Evolutionary conservation across 371 early-diverging fungal species (phyloP).

Genomic region (Sanchytrium tribonematis): DNA sequence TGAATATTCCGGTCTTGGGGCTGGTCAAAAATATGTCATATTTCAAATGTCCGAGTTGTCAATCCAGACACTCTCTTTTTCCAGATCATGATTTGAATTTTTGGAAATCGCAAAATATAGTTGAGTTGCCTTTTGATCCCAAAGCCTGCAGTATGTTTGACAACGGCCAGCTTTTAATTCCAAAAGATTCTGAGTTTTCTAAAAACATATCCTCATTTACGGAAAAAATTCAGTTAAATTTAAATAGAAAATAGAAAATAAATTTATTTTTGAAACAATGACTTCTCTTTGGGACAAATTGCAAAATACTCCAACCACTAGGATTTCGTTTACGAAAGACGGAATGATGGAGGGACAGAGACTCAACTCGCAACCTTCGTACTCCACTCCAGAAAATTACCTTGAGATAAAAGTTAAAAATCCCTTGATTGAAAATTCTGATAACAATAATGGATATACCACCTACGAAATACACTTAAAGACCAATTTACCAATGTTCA

Average conservation of each 20-base stretch:
- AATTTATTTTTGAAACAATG: too few relatives aligned
- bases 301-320: not conserved
- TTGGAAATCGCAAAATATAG: not conserved
- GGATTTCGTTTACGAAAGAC: not conserved
- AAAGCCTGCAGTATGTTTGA: not conserved
- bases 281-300: not conserved
- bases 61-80: constrained; percentile 21
- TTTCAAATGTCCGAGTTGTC: constrained; percentile 51
- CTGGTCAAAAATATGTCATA: constrained; percentile 64
- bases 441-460: not conserved
- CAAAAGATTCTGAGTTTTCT: too few relatives aligned
- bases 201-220: too few relatives aligned
- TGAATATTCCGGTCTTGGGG: constrained; percentile 51
- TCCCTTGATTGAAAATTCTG: not conserved
- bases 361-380: not conserved
- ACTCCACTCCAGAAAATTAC: constrained; percentile 56
- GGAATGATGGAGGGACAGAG: not conserved
- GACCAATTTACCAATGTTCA: constrained; percentile 92
- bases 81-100: not conserved
- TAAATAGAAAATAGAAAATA: too few relatives aligned
- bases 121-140: not conserved
- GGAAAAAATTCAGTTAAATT: too few relatives aligned
- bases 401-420: constrained; percentile 24
- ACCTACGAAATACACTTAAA: constrained; percentile 9
- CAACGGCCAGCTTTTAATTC: too few relatives aligned